Evolutionary conservation across 306 rosid genomes (phyloP).

Genomic region (Castanea crenata): DNA sequence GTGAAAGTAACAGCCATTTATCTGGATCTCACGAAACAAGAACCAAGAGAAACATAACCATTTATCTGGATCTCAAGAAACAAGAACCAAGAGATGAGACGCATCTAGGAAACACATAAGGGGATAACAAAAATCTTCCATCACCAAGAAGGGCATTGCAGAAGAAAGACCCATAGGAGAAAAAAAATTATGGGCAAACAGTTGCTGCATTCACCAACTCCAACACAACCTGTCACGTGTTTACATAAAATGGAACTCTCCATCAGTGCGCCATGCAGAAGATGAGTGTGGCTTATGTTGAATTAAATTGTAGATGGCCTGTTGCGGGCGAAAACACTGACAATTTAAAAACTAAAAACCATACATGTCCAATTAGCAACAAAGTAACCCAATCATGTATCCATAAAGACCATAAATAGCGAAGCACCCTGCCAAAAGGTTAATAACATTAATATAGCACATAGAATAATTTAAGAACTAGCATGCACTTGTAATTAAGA

Average conservation of each 20-base stretch:
- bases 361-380: constrained; percentile 76
- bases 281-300: constrained; percentile 22
- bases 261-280: constrained; percentile 32
- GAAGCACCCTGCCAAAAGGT: constrained; percentile 95
- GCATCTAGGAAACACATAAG: constrained; percentile 27
- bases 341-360: constrained; percentile 53
- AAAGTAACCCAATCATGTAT: constrained; percentile 76
- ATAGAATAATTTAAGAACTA: constrained; percentile 31
- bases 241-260: constrained; percentile 25
- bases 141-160: constrained; percentile 19
- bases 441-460: constrained; percentile 64
- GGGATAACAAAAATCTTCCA: constrained; percentile 31
- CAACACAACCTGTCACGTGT: constrained; percentile 43
- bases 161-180: constrained; percentile 17
- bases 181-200: constrained; percentile 18
- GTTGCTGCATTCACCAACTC: constrained; percentile 34
- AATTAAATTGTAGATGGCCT: constrained; percentile 37
- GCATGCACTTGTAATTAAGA: constrained; percentile 28
- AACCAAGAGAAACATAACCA: constrained; percentile 11
- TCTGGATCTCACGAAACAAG: constrained; percentile 11
- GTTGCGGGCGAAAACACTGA: constrained; percentile 48
- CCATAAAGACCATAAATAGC: constrained; percentile 81
- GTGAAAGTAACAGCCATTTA: constrained; percentile 14
- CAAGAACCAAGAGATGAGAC: constrained; percentile 36
- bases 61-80: constrained; percentile 43